Conservation (phyloP, 495 filamentous ascomycete species). For the Penicillium lagena region DNA sequence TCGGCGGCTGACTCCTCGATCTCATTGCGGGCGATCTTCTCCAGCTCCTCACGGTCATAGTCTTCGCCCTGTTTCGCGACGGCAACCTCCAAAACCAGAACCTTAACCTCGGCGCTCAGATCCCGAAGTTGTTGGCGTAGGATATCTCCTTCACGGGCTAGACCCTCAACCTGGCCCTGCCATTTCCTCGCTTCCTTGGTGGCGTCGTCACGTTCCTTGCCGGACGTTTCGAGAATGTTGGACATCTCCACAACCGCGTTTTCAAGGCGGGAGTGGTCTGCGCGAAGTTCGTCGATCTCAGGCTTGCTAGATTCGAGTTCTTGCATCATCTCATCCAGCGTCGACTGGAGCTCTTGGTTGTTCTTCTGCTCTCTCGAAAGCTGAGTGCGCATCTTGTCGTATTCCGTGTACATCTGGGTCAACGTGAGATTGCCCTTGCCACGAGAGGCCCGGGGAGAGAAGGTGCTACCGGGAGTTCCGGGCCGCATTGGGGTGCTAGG, state of each 20-base stretch:
- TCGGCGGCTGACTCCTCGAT: slow-evolving; percentile 52
- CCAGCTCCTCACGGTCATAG: slow-evolving; percentile 62
- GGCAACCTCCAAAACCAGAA: slow-evolving; percentile 77
- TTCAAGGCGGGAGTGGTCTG: slow-evolving; percentile 47
- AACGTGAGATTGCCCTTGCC: slow-evolving; percentile 53
- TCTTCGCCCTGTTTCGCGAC: slow-evolving; percentile 71
- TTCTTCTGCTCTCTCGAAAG: slow-evolving; percentile 62
- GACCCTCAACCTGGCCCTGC: slow-evolving; percentile 63
- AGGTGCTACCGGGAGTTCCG: slow-evolving; percentile 43
- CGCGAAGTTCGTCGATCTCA: slow-evolving; percentile 54
- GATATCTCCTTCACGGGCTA: slow-evolving; percentile 68
- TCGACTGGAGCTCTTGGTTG: slow-evolving; percentile 60
- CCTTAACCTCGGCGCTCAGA: slow-evolving; percentile 80
- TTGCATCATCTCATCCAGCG: slow-evolving; percentile 73
- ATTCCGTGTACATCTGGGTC: slow-evolving; percentile 64
- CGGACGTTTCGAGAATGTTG: slow-evolving; percentile 50
- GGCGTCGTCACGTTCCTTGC: slow-evolving; percentile 48
- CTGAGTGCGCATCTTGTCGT: slow-evolving; percentile 51
- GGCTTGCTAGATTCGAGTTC: slow-evolving; percentile 54
- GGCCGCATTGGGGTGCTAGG: slow-evolving; percentile 42
- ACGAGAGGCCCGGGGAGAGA: slow-evolving; percentile 52
- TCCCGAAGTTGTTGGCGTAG: slow-evolving; percentile 86
- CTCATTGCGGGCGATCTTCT: slow-evolving; percentile 62
- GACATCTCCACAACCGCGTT: slow-evolving; percentile 78
- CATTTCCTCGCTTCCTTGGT: slow-evolving; percentile 61